Conservation (phyloP, 1,284 basidiomycete genomes). For the Ganoderma meredithae region DNA sequence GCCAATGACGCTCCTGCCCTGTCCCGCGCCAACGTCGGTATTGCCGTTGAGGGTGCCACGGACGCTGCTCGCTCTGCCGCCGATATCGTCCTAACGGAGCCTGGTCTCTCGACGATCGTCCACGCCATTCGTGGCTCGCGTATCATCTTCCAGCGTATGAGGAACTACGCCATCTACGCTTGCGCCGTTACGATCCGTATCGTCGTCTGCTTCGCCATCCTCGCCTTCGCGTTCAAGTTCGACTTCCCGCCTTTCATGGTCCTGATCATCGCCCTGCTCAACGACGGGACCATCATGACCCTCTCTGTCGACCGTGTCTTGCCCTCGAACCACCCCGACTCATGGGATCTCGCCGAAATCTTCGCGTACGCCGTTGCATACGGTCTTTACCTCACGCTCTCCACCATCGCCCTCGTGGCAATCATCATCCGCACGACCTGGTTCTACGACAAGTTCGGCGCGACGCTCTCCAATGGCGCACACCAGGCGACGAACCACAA, state of each 20-base stretch:
- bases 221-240: constrained; percentile 95
- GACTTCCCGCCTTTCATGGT: constrained; percentile 99
- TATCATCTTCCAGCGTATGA: constrained; percentile 98
- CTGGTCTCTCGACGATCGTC: constrained; percentile 96
- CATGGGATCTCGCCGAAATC: constrained; percentile 96
- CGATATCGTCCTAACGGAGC: constrained; percentile 95
- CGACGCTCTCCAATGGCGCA: constrained; percentile 56
- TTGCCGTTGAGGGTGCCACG: constrained; percentile 96
- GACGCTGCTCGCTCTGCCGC: constrained; percentile 96
- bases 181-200: constrained; percentile 98
- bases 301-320: constrained; percentile 96
- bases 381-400: constrained; percentile 91
- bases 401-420: constrained; percentile 85
- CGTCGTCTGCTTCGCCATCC: constrained; percentile 95
- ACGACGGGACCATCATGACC: constrained; percentile 99
- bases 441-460: constrained; percentile 90
- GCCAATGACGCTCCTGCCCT: constrained; percentile 96
- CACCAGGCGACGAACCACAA: constrained; percentile 58
- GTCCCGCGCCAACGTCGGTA: constrained; percentile 95
- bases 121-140: constrained; percentile 96
- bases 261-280: constrained; percentile 95
- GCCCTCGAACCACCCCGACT: constrained; percentile 90
- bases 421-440: constrained; percentile 89
- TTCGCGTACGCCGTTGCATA: constrained; percentile 96
- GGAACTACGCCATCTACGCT: constrained; percentile 94